phyloP scores from a whole-genome alignment of 1,284 basidiomycete species.

The Sanghuangporus sanghuang region DNA sequence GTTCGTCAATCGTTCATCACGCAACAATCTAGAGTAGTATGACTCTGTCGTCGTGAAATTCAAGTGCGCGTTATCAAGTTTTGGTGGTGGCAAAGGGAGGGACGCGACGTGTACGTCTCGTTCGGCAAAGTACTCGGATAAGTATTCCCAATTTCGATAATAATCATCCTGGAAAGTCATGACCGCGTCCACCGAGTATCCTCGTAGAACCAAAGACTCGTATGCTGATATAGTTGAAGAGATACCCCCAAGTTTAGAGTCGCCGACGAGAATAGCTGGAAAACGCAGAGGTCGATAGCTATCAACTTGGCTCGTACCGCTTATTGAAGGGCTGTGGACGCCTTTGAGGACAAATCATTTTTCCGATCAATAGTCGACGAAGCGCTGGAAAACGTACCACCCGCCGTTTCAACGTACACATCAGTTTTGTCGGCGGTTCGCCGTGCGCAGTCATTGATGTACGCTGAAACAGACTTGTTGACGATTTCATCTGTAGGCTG shows the following conservation, averaged over 20 bases:
- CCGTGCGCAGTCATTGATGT: conserved; percentile 51
- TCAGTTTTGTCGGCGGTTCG: conserved; percentile 35
- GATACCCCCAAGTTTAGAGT: conserved; percentile 89
- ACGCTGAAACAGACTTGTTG: conserved; percentile 58
- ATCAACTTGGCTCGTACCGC: conserved; percentile 84
- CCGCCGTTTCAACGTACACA: conserved; percentile 92
- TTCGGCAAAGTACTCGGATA: conserved; percentile 74
- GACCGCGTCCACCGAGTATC: conserved; percentile 87
- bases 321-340: conserved; percentile 87
- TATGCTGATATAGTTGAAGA: conserved; percentile 92
- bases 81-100: conserved; percentile 57
- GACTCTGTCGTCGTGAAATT: conserved; percentile 55
- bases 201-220: conserved; percentile 86
- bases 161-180: conserved; percentile 85
- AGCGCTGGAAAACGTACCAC: conserved; percentile 53
- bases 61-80: conserved; percentile 37
- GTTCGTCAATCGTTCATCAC: conserved; percentile 39
- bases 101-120: conserved; percentile 58
- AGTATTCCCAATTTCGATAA: conserved; percentile 84
- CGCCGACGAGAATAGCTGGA: conserved; percentile 85
- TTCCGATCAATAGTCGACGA: background rate
- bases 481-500: conserved; percentile 60
- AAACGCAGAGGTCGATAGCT: conserved; percentile 81
- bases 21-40: conserved; percentile 62
- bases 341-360: conserved; percentile 42